Base-by-base conservation (phyloP, 345 rosid genomes). In the Melaleuca quinquenervia region DNA sequence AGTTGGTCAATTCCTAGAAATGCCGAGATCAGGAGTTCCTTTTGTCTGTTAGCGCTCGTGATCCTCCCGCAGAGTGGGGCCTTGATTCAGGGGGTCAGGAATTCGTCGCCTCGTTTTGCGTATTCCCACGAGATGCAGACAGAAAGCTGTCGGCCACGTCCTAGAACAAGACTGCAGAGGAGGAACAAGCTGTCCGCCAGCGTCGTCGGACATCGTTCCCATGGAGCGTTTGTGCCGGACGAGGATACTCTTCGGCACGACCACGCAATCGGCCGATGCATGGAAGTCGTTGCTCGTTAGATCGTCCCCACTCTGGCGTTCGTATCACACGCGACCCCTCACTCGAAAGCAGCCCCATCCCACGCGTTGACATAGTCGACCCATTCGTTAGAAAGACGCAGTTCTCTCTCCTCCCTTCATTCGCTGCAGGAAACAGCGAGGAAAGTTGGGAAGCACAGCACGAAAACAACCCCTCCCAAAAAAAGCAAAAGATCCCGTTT, bases 301-400 rank as follows among this genome's bases (percentile, higher is more conserved):
- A 70, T 70, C 12, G 78, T 70, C 48, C 48, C 48, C 48, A 5
- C 78, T 29, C 48, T 4, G 7, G 24, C 9, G 78, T 18, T 20
- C 78, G 48, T 0, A 32, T 2, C n/a, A n/a, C n/a, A n/a, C n/a
- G 21, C 48, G 18, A 32, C 24, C 22, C 12, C 45, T 24, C 45
- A 8, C 48, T 9, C 24, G 78, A 32, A 32, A 64, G 78, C 78
- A 36, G 32, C 78, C 45, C 78, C 78, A 18, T 18, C 45, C 45
- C 78, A 84, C 50, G 60, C 75, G 85, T 84, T 55, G 85, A 84
- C 85, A 22, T 75, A 83, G 24, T 44, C 52, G 44, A 11, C 9
- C 11, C 1, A 64, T 22, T 32, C 5, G 32, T 64, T 32, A 64
- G 24, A 64, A 18, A 32, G 3, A 18, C 15, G 49, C 13, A 5